A percentile compares a stretch with the other conserved stretches of the same genome.
These are phyloP conservation scores for Kwoniella pini DNA, from an alignment of 768 basidiomycete genomes.

Conservation along the genomic window DNA sequence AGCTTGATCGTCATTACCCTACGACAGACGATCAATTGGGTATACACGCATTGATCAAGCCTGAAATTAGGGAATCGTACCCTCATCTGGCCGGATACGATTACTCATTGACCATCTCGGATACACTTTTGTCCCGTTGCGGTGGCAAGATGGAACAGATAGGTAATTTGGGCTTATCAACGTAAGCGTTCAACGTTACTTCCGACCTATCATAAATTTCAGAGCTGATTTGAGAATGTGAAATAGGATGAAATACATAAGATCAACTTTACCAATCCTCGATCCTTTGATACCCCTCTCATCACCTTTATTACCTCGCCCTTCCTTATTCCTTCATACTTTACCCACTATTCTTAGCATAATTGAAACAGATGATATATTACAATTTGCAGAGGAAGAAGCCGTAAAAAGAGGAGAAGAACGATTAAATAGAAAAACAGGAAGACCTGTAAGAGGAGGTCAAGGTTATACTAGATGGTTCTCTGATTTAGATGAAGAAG, in stretches of 20 bases:
- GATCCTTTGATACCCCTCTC: constrained; percentile 59
- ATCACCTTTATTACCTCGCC: constrained; percentile 58
- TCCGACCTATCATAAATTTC: too few species aligned
- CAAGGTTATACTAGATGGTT: constrained; percentile 39
- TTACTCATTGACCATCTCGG: constrained; percentile 14
- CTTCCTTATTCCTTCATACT: constrained; percentile 66
- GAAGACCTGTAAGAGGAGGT: constrained; percentile 34
- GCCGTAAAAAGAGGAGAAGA: constrained; percentile 38
- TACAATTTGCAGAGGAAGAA: constrained; percentile 38
- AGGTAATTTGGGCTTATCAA: constrained; percentile 7
- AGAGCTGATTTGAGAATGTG: constrained; percentile 8
- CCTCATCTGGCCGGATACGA: constrained; percentile 26
- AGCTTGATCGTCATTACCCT: constrained; percentile 54
- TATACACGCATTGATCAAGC: constrained; percentile 29
- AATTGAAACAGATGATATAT: constrained; percentile 65
- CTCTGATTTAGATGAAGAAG: constrained; percentile 22
- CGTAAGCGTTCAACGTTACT: too few species aligned
- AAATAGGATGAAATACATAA: constrained; percentile 29
- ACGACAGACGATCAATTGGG: constrained; percentile 43
- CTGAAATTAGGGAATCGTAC: constrained; percentile 22
- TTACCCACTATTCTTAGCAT: constrained; percentile 68
- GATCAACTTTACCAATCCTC: constrained; percentile 56
- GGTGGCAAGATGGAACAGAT: neutral
- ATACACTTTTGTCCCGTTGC: constrained; percentile 1
- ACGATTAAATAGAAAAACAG: constrained; percentile 46